A percentile compares a stretch with the other conserved stretches of the same genome.
These are phyloP conservation scores for Backusella morwellensis DNA, from an alignment of 192 early-diverging fungal genomes.

Conservation along the genomic window DNA sequence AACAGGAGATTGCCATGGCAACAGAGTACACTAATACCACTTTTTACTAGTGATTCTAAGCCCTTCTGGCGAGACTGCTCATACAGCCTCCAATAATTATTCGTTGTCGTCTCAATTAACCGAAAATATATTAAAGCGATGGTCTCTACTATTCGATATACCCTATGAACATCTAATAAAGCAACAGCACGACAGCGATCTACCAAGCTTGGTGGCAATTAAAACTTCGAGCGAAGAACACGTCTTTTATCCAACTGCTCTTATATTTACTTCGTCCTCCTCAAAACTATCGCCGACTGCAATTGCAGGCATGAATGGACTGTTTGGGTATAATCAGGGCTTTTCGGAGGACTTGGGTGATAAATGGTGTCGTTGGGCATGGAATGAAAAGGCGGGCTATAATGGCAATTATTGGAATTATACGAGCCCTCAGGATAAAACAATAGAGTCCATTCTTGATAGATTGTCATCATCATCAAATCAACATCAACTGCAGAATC, in stretches of 20 bases:
- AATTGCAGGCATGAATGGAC: slow-evolving; percentile 24
- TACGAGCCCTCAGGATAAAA: slow-evolving; percentile 14
- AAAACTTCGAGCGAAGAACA: slow-evolving; percentile 12
- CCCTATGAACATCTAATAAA: slow-evolving; percentile 9
- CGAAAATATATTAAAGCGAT: slow-evolving; percentile 18
- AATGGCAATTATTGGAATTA: slow-evolving; percentile 24
- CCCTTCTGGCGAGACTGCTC: slow-evolving; percentile 20
- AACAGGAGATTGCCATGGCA: neutral
- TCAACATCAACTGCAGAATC: neutral
- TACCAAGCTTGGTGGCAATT: slow-evolving; percentile 1
- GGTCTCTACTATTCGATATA: slow-evolving; percentile 25
- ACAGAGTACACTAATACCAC: neutral
- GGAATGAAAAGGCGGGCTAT: slow-evolving; percentile 12
- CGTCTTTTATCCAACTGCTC: slow-evolving; percentile 20
- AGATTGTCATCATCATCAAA: slow-evolving; percentile 2
- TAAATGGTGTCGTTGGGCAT: slow-evolving; percentile 28
- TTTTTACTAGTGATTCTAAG: slow-evolving; percentile 11
- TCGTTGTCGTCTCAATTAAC: slow-evolving; percentile 13
- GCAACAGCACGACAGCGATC: neutral
- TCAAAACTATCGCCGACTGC: slow-evolving; percentile 17
- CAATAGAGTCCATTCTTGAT: slow-evolving; percentile 15
- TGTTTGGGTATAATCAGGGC: slow-evolving; percentile 23
- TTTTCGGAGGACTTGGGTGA: slow-evolving; percentile 27
- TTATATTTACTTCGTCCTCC: slow-evolving; percentile 22
- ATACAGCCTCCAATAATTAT: neutral